A percentile compares a stretch with the other conserved stretches of the same genome.
Evolutionary conservation across 2,329 filamentous ascomycete genomes (phyloP).

Genomic region (Fusarium verticillioides): DNA sequence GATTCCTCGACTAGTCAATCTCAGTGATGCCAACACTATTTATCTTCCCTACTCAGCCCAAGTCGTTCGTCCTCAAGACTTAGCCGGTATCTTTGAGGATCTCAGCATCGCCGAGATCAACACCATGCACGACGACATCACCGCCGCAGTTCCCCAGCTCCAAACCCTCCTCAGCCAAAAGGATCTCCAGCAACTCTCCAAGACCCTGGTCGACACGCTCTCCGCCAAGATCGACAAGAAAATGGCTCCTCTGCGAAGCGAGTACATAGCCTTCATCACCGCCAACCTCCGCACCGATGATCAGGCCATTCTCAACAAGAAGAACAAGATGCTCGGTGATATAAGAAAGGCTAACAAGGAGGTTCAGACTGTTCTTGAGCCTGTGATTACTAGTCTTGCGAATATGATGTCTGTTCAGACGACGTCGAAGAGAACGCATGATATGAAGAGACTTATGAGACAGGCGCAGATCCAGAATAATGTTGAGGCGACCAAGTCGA

Average conservation of each 20-base stretch:
- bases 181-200: constrained; percentile 7
- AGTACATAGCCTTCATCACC: neutral
- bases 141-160: constrained; percentile 3
- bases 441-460: constrained; percentile 15
- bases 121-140: constrained; percentile 6
- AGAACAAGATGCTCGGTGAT: constrained; percentile 1
- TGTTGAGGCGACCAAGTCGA: constrained; percentile 11
- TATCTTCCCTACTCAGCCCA: constrained; percentile 1
- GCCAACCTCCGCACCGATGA: neutral
- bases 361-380: neutral
- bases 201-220: neutral
- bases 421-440: constrained; percentile 17
- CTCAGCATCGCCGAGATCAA: constrained; percentile 1
- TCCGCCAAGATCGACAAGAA: constrained; percentile 1
- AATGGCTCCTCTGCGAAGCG: neutral
- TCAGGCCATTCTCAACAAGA: neutral
- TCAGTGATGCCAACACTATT: neutral
- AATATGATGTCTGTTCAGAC: constrained; percentile 28
- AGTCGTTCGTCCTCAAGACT: neutral
- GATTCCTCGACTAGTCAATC: neutral
- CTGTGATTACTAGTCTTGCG: neutral
- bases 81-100: neutral
- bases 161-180: constrained; percentile 4
- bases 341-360: neutral
- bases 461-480: constrained; percentile 17